Conservation (phyloP, 768 basidiomycete species). For the Phaeolepiota aurea region DNA sequence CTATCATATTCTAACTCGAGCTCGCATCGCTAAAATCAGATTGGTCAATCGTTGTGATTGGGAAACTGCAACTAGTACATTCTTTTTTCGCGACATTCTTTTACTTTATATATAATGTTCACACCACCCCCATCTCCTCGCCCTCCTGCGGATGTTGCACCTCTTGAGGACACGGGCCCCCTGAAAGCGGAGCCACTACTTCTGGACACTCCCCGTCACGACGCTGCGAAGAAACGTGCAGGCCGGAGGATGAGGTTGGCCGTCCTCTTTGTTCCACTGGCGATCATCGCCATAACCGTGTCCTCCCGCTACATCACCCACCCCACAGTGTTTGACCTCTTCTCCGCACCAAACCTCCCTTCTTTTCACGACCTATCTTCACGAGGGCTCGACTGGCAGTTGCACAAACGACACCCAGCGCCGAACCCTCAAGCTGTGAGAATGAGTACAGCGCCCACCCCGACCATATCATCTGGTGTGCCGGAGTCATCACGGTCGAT, state of each 20-base stretch:
- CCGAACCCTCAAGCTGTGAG: conserved; percentile 11
- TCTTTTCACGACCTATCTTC: conserved; percentile 21
- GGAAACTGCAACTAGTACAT: neutral
- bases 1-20: too few species aligned
- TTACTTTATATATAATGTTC: conserved; percentile 13
- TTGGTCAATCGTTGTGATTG: neutral
- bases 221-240: conserved; percentile 28
- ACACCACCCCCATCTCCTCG: conserved; percentile 30
- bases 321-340: conserved; percentile 36
- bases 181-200: neutral
- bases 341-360: conserved; percentile 14
- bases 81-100: neutral
- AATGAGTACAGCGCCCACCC: conserved; percentile 3
- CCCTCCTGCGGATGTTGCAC: conserved; percentile 10
- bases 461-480: conserved; percentile 8
- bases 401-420: conserved; percentile 33
- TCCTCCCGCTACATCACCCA: conserved; percentile 45
- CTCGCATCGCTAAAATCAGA: too few species aligned
- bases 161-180: conserved; percentile 4
- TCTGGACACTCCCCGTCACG: neutral
- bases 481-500: conserved; percentile 8
- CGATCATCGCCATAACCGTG: conserved; percentile 44
- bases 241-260: conserved; percentile 41
- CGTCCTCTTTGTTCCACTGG: conserved; percentile 46
- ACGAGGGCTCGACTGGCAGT: conserved; percentile 24